A percentile compares a stretch with the other conserved stretches of the same genome.
Evolutionary conservation across 75 land plant species (phyloP).

Genomic region (Picea sitchensis): DNA sequence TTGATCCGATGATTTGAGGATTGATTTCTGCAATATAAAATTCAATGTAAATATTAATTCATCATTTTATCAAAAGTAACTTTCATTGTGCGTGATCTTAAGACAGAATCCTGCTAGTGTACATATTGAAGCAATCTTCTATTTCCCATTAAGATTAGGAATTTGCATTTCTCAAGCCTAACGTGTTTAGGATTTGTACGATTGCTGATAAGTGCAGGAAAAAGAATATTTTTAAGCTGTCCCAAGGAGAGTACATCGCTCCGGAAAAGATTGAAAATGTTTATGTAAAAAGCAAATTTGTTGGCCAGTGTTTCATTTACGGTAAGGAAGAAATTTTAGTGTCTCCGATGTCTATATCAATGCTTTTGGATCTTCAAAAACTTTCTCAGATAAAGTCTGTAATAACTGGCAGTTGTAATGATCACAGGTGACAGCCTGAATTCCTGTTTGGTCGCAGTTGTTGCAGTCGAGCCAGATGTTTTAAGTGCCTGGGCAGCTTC

Average conservation of each 20-base stretch:
- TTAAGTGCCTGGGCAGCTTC: constrained; percentile 84
- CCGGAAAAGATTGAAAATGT: constrained; percentile 99
- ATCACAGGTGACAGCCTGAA: constrained; percentile 91
- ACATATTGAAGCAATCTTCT: too few relatives aligned
- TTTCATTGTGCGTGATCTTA: too few relatives aligned
- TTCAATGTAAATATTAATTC: too few relatives aligned
- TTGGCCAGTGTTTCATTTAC: constrained; percentile 89
- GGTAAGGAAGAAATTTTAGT: constrained; percentile 43
- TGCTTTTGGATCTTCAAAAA: background rate
- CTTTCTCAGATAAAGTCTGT: background rate
- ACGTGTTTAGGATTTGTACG: background rate
- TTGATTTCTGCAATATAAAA: too few relatives aligned
- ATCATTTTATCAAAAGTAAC: too few relatives aligned
- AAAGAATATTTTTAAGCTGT: constrained; percentile 98
- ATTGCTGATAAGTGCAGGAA: constrained; percentile 48
- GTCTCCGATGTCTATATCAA: background rate
- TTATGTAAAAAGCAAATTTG: constrained; percentile 84
- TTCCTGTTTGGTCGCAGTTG: constrained; percentile 80
- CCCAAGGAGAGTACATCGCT: constrained; percentile 99
- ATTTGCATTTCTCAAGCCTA: background rate
- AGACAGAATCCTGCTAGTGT: too few relatives aligned
- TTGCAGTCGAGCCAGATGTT: constrained; percentile 77
- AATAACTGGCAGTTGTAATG: background rate
- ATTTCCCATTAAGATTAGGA: too few relatives aligned
- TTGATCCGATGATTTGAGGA: too few relatives aligned